Evolutionary conservation across 345 rosid genomes (phyloP).

Genomic region (Heritiera littoralis): DNA sequence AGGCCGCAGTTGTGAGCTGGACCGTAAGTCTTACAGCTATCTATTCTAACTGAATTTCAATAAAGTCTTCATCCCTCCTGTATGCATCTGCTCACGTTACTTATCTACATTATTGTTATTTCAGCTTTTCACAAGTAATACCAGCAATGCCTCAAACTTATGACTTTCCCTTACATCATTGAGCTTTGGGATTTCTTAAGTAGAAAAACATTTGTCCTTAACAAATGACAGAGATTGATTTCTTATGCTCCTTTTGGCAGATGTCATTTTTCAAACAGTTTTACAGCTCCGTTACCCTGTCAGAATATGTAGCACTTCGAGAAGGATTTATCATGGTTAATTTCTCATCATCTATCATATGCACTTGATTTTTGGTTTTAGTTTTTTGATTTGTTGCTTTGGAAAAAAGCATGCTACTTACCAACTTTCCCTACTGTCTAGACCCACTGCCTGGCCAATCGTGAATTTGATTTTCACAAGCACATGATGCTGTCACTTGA

Average conservation of each 20-base stretch:
- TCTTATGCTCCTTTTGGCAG: slow-evolving; percentile 38
- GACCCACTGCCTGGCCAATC: slow-evolving; percentile 43
- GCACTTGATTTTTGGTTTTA: background rate
- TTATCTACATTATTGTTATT: background rate
- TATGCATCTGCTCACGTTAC: background rate
- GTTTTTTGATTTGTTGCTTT: background rate
- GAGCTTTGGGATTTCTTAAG: background rate
- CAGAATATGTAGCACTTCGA: slow-evolving; percentile 74
- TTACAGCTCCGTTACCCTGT: slow-evolving; percentile 64
- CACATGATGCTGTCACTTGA: slow-evolving; percentile 65
- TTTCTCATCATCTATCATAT: background rate
- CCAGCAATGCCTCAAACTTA: background rate
- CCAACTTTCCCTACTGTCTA: slow-evolving; percentile 24
- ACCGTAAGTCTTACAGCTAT: slow-evolving; percentile 45
- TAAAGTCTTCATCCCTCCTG: background rate
- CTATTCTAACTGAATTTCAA: background rate
- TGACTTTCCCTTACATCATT: background rate
- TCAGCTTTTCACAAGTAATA: background rate
- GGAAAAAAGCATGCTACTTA: background rate
- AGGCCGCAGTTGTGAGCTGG: slow-evolving; percentile 73
- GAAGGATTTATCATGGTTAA: slow-evolving; percentile 76
- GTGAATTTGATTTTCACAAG: slow-evolving; percentile 59
- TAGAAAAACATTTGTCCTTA: too few relatives aligned
- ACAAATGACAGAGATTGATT: too few relatives aligned
- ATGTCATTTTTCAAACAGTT: slow-evolving; percentile 88